These are phyloP conservation scores for Globisporangium cystogenes DNA, from an alignment of 352 stramenopile genomes.

Conservation along the genomic window DNA sequence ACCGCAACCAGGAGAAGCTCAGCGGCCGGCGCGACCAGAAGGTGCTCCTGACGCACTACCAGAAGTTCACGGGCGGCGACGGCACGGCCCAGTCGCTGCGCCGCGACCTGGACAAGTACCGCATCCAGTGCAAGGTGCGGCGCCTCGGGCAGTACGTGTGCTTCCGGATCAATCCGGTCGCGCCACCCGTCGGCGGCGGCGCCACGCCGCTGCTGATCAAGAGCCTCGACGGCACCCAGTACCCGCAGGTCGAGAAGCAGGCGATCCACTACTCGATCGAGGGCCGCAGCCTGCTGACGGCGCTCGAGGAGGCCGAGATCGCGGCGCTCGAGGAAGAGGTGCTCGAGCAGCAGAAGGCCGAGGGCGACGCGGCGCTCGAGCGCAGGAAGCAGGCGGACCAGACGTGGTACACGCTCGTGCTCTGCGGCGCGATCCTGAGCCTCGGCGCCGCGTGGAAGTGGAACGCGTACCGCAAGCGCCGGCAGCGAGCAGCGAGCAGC, in stretches of 20 bases:
- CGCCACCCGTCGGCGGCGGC: slow-evolving; percentile 26
- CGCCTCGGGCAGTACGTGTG: slow-evolving; percentile 58
- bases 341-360: slow-evolving; percentile 25
- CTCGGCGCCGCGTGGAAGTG: slow-evolving; percentile 11
- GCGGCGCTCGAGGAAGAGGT: slow-evolving; percentile 40
- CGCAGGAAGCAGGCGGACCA: slow-evolving; percentile 2
- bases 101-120: slow-evolving; percentile 65
- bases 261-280: slow-evolving; percentile 79
- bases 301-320: slow-evolving; percentile 52
- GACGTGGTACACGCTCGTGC: slow-evolving; percentile 13
- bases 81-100: slow-evolving; percentile 40
- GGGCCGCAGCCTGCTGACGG: slow-evolving; percentile 47
- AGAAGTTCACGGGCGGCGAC: slow-evolving; percentile 75
- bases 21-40: slow-evolving; percentile 55
- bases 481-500: slow-evolving; percentile 4
- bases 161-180: slow-evolving; percentile 49
- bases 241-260: slow-evolving; percentile 50
- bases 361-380: slow-evolving; percentile 15
- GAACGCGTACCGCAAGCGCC: slow-evolving; percentile 13
- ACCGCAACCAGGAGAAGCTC: slow-evolving; percentile 78
- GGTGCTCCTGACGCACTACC: slow-evolving; percentile 56
- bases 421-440: slow-evolving; percentile 5
- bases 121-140: slow-evolving; percentile 55
- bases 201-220: slow-evolving; percentile 45
- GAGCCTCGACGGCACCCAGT: slow-evolving; percentile 54